These are phyloP conservation scores for Prunus yedoensis DNA, from an alignment of 331 rosid genomes.

Conservation along the genomic window DNA sequence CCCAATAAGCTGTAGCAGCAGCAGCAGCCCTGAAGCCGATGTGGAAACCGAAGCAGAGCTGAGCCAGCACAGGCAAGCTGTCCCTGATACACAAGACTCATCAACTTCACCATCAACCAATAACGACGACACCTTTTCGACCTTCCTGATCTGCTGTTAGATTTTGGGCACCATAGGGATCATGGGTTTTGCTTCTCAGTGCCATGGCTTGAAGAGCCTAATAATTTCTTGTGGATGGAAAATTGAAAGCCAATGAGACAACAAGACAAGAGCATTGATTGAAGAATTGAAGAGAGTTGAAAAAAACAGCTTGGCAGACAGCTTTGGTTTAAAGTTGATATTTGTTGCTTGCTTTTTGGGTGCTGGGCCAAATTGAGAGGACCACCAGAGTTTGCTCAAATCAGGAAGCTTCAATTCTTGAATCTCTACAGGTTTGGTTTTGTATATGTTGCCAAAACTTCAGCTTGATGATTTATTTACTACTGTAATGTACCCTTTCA, in stretches of 20 bases:
- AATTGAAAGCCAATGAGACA: background rate
- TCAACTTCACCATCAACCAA: constrained; percentile 29
- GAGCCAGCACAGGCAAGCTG: constrained; percentile 13
- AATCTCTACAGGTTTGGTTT: constrained; percentile 13
- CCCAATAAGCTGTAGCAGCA: background rate
- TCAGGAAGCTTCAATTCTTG: background rate
- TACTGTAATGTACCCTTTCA: background rate
- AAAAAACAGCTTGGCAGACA: background rate
- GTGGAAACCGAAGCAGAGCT: constrained; percentile 1
- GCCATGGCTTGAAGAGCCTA: constrained; percentile 32
- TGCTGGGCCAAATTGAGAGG: background rate
- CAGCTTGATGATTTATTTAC: background rate
- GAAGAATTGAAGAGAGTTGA: background rate
- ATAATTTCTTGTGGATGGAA: constrained; percentile 30
- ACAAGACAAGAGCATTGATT: background rate
- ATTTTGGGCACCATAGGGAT: constrained; percentile 12
- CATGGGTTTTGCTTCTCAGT: constrained; percentile 27
- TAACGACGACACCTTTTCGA: constrained; percentile 47
- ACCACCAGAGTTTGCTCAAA: background rate
- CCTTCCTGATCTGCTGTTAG: constrained; percentile 65
- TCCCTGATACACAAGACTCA: constrained; percentile 14
- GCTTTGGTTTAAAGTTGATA: background rate
- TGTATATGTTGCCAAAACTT: background rate
- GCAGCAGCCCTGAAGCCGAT: constrained; percentile 14
- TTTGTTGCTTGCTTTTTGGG: background rate